Evolutionary conservation across 2,329 filamentous ascomycete genomes (phyloP).

Genomic region (Penicillium sp.): DNA sequence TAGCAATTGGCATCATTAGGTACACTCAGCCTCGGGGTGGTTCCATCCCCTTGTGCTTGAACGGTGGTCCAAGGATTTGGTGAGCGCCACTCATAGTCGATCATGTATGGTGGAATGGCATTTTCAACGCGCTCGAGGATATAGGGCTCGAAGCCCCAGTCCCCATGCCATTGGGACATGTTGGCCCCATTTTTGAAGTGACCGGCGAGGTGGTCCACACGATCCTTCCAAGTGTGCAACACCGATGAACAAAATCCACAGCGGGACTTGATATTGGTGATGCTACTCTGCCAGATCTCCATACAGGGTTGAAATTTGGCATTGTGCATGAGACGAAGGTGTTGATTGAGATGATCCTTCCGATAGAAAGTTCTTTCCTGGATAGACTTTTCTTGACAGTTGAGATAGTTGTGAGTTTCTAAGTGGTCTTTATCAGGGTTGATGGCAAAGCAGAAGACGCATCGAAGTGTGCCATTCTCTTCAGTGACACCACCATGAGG

Average conservation of each 20-base stretch:
- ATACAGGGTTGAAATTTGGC: conserved; percentile 56
- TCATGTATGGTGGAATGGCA: conserved; percentile 38
- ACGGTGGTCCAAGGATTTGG: conserved; percentile 35
- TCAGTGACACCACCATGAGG: conserved; percentile 56
- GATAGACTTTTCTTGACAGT: conserved; percentile 61
- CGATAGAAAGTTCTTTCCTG: conserved; percentile 63
- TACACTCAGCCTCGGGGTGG: conserved; percentile 21
- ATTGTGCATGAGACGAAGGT: conserved; percentile 60
- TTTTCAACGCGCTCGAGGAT: conserved; percentile 39
- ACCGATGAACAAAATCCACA: conserved; percentile 46
- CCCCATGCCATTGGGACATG: conserved; percentile 44
- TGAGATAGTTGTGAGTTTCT: conserved; percentile 59
- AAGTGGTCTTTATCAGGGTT: conserved; percentile 59
- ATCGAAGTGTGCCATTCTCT: conserved; percentile 52
- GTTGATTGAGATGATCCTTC: conserved; percentile 64
- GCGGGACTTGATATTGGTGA: conserved; percentile 53
- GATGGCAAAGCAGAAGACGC: conserved; percentile 58
- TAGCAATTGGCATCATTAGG: conserved; percentile 44
- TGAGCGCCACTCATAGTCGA: conserved; percentile 32
- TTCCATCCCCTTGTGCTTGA: conserved; percentile 13
- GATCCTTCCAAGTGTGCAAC: conserved; percentile 47
- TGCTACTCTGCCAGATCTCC: conserved; percentile 60
- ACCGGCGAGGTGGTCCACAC: conserved; percentile 42
- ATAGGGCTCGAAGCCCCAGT: conserved; percentile 42
- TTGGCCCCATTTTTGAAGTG: conserved; percentile 41